Percentiles rank a stretch among this genome's conserved stretches.
Evolutionary conservation across 2,329 filamentous ascomycete species (phyloP).

Genomic region (Xylaria sp.): DNA sequence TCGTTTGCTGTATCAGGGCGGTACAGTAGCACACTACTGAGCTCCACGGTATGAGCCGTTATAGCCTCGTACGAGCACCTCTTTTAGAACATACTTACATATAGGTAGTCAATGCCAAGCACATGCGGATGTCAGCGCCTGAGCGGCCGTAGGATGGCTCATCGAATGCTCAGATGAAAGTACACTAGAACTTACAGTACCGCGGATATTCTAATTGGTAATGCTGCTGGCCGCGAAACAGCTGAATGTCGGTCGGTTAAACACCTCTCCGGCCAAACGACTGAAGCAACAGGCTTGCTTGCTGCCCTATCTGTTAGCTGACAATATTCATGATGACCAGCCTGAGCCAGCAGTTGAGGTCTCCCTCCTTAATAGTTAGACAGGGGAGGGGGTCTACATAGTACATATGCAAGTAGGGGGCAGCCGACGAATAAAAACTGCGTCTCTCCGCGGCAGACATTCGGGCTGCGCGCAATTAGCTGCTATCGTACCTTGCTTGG

Average conservation of each 20-base stretch:
- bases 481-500: slow-evolving; percentile 18
- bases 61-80: slow-evolving; percentile 1
- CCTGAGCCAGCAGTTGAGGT: neutral
- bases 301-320: neutral
- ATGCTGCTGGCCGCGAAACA: slow-evolving; percentile 29
- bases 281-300: slow-evolving; percentile 10
- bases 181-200: slow-evolving; percentile 12
- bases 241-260: slow-evolving; percentile 37
- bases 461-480: slow-evolving; percentile 22
- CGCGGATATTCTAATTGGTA: slow-evolving; percentile 6
- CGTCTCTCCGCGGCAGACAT: slow-evolving; percentile 25
- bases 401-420: slow-evolving; percentile 6
- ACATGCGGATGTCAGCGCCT: slow-evolving; percentile 30
- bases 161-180: slow-evolving; percentile 19
- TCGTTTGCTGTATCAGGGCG: slow-evolving; percentile 26
- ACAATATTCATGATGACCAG: slow-evolving; percentile 9
- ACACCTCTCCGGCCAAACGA: slow-evolving; percentile 17
- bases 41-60: slow-evolving; percentile 23
- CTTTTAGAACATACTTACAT: neutral
- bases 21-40: slow-evolving; percentile 14
- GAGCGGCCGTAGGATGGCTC: slow-evolving; percentile 31
- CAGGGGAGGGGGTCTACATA: slow-evolving; percentile 5
- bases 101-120: slow-evolving; percentile 24
- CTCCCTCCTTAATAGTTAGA: neutral
- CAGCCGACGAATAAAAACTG: slow-evolving; percentile 30